These are phyloP conservation scores for Thermoascus crustaceus DNA, from an alignment of 2,329 filamentous ascomycete species.

Conservation along the genomic window DNA sequence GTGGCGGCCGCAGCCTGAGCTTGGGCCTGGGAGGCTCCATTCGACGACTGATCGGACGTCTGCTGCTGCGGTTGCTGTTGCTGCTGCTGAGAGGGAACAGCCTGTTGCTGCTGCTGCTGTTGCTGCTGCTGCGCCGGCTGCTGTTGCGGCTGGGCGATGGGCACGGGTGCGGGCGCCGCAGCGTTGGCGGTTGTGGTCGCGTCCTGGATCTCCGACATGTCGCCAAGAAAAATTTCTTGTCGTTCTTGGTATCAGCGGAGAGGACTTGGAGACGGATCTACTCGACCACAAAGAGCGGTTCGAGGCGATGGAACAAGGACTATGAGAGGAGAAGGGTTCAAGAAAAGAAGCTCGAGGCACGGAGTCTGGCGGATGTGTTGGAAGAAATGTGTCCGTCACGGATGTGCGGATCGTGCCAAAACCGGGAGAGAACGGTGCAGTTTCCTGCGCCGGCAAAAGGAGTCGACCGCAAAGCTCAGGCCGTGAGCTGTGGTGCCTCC, in stretches of 20 bases:
- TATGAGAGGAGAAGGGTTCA: conserved; percentile 8
- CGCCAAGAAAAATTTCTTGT: conserved; percentile 33
- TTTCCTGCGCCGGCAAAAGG: neutral
- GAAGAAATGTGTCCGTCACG: neutral
- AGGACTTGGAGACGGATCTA: neutral
- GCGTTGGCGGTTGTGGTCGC: conserved; percentile 15
- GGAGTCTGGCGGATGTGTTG: neutral
- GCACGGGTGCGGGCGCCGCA: conserved; percentile 15
- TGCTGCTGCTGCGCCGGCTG: conserved; percentile 12
- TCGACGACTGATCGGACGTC: conserved; percentile 3
- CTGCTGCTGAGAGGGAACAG: conserved; percentile 5
- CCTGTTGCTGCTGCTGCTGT: conserved; percentile 6
- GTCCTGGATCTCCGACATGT: conserved; percentile 33
- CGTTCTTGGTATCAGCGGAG: conserved; percentile 19
- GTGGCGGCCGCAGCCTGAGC: conserved; percentile 24
- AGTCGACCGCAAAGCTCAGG: neutral
- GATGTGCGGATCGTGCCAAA: conserved; percentile 1
- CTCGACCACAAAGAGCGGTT: conserved; percentile 22
- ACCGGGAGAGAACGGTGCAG: too few species aligned
- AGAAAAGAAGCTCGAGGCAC: conserved; percentile 8
- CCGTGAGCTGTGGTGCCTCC: neutral
- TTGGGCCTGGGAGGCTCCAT: conserved; percentile 1
- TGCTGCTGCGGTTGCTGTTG: conserved; percentile 6
- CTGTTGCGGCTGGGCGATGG: conserved; percentile 19
- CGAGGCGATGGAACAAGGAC: conserved; percentile 9